Base-by-base conservation (phyloP, 2,329 filamentous ascomycete species). In the Dactylonectria estremocensis region DNA sequence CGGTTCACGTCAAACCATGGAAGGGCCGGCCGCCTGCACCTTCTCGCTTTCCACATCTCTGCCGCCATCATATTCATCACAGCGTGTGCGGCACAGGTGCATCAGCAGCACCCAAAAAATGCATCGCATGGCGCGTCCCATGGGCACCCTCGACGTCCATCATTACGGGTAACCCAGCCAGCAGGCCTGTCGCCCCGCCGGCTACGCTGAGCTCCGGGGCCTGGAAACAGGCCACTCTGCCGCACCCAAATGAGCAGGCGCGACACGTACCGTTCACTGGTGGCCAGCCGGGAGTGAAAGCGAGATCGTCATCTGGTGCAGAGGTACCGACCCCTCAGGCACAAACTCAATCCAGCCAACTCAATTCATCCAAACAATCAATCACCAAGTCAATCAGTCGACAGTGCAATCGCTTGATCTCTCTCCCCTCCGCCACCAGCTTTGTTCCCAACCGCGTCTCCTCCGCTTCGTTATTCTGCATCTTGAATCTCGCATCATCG, bases 181-280 rank as follows among this genome's bases (percentile, higher is more conserved):
- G 40, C 40, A 43, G 14, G 40, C n/a, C 40, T 43, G 40, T n/a
- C 5, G 14, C n/a, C 48, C 18, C 57, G 46, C 57, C 55, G 62
- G 49, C 45, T 55, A 56, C 56, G 49, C 31, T 48, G 33, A 35
- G 58, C 53, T 56, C 58, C 46, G 58, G 31, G 31, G 33, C 40
- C 50, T 50, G 8, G 31, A 66, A 63, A 60, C 64, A 67, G 48
- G 59, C 64, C 60, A 63, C 64, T 53, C 35, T 37, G 24, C 37
- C 20, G 53, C 49, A n/a, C 49, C 49, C 31, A 13, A n/a, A 46
- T 40, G 43, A 43, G 50, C 40, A 16, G n/a, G 28, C 35, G 35
- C 37, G 43, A 65, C 11, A 31, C 16, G 31, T 35, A 11, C 31
- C 6, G 50, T 13, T 9, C 14, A 35, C n/a, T 13, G 45, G 9